These are phyloP conservation scores for Heracleum sosnowskyi DNA, from an alignment of 129 eudicot genomes.

Conservation along the genomic window DNA sequence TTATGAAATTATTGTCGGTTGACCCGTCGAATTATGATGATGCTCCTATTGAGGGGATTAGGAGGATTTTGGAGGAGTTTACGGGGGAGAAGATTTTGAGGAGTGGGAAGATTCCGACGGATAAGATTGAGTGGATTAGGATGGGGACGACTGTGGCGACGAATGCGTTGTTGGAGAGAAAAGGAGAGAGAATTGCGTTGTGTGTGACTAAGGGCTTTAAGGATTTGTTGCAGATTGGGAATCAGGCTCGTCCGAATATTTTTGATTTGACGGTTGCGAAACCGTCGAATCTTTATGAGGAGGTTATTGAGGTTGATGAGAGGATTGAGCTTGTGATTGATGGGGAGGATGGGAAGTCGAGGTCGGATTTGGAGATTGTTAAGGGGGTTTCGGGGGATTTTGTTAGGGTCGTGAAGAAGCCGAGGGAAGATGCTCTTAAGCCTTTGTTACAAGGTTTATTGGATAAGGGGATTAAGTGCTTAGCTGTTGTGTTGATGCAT, in stretches of 20 bases:
- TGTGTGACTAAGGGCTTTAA: constrained; percentile 82
- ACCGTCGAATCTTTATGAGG: constrained; percentile 87
- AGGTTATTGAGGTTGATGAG: constrained; percentile 89
- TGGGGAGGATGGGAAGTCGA: constrained; percentile 4
- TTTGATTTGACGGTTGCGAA: constrained; percentile 87
- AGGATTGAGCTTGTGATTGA: constrained; percentile 76
- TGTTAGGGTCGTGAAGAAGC: constrained; percentile 58
- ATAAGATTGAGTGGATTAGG: constrained; percentile 87
- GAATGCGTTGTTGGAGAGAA: constrained; percentile 84
- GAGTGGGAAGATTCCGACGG: constrained; percentile 77
- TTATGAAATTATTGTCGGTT: constrained; percentile 79
- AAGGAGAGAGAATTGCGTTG: constrained; percentile 85
- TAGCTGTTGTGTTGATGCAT: constrained; percentile 91
- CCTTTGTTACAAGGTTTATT: constrained; percentile 63
- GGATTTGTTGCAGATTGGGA: constrained; percentile 83
- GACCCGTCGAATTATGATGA: constrained; percentile 96
- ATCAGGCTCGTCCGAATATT: constrained; percentile 91
- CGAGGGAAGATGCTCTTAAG: constrained; percentile 47
- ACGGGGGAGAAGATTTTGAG: constrained; percentile 59
- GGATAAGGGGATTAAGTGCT: constrained; percentile 64
- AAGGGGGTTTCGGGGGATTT: constrained; percentile 84
- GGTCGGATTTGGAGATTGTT: constrained; percentile 15
- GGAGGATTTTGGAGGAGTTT: constrained; percentile 81
- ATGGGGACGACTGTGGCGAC: constrained; percentile 99
- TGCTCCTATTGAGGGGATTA: constrained; percentile 94